A percentile compares a stretch with the other conserved stretches of the same genome.
Evolutionary conservation across 768 basidiomycete species (phyloP).

Genomic region (Russula olivacea): DNA sequence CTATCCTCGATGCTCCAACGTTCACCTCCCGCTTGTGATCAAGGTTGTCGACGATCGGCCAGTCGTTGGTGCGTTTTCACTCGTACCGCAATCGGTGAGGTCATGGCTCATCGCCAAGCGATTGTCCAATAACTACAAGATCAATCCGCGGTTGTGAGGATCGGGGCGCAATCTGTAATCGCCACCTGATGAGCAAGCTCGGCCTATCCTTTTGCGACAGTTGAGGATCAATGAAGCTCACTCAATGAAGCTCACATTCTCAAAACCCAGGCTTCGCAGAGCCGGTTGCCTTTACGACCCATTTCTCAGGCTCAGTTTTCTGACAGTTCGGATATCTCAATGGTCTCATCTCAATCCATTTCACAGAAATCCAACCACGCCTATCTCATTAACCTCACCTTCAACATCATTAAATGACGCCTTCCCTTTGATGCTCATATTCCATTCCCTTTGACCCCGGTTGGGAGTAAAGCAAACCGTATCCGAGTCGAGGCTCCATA

Average conservation of each 20-base stretch:
- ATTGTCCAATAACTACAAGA: too few relatives aligned
- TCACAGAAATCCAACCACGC: too few relatives aligned
- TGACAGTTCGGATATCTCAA: not conserved
- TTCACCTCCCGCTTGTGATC: not conserved
- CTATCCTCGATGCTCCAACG: not conserved
- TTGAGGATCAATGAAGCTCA: not conserved
- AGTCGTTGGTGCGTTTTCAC: not conserved
- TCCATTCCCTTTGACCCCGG: too few relatives aligned
- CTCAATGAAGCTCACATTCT: not conserved
- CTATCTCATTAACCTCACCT: too few relatives aligned
- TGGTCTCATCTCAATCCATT: not conserved
- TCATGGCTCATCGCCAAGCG: too few relatives aligned
- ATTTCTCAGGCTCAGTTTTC: not conserved
- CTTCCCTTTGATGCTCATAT: too few relatives aligned
- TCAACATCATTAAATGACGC: not conserved
- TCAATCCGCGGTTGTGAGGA: too few relatives aligned
- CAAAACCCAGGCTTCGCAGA: not conserved
- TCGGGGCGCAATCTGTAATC: slow-evolving; percentile 5
- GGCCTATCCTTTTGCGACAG: not conserved
- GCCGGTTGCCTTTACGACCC: not conserved
- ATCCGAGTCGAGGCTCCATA: not conserved
- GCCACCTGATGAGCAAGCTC: not conserved
- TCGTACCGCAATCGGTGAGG: too few relatives aligned
- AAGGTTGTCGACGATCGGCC: not conserved
- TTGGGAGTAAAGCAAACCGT: too few relatives aligned